A percentile compares a stretch with the other conserved stretches of the same genome.
These are phyloP conservation scores for Neurospora terricola DNA, from an alignment of 495 filamentous ascomycete species.

Conservation along the genomic window DNA sequence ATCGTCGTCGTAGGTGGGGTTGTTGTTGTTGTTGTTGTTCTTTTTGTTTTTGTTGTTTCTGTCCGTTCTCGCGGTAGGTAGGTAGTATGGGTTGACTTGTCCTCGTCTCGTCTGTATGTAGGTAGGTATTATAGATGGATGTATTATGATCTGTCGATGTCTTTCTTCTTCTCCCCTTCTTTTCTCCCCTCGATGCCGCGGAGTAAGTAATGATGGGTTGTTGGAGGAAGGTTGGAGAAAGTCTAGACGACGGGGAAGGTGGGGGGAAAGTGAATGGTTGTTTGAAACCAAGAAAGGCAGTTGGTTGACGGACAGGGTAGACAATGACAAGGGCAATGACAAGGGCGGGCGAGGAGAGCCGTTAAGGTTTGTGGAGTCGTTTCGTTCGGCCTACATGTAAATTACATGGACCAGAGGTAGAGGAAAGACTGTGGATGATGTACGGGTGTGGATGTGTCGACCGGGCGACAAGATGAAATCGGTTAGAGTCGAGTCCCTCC, in stretches of 20 bases:
- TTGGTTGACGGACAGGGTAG: not conserved
- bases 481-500: not conserved
- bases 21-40: constrained; percentile 18
- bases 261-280: not conserved
- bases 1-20: constrained; percentile 23
- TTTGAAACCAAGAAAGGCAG: not conserved
- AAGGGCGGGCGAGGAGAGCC: not conserved
- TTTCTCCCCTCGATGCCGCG: not conserved
- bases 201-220: not conserved
- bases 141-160: not conserved
- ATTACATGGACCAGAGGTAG: not conserved
- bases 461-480: not conserved
- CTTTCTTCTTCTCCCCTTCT: not conserved
- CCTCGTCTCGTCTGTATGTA: not conserved
- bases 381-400: not conserved
- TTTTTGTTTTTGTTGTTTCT: constrained; percentile 1
- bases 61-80: not conserved
- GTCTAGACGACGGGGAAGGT: not conserved
- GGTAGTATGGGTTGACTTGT: not conserved
- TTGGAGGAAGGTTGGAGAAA: not conserved
- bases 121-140: not conserved
- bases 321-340: not conserved
- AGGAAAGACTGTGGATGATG: not conserved
- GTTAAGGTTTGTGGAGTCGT: not conserved
- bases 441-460: not conserved